Evolutionary conservation across 331 rosid genomes (phyloP).

Genomic region (Phaseolus coccineus): DNA sequence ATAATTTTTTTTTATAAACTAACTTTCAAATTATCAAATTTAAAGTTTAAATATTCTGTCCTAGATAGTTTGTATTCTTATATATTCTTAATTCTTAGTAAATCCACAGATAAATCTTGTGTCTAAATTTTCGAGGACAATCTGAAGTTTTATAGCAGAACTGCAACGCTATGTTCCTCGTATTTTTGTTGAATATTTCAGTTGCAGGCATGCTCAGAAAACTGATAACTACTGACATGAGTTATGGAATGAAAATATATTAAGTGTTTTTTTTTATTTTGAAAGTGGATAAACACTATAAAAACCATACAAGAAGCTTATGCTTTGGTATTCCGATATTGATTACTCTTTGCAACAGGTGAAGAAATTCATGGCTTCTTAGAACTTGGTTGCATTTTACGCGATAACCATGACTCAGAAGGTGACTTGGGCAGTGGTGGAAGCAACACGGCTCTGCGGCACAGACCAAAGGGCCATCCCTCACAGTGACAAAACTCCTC

Average conservation of each 20-base stretch:
- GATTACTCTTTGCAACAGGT: neutral
- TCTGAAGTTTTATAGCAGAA: no score
- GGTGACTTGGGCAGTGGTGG: constrained; percentile 91
- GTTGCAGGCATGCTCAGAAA: neutral
- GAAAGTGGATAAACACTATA: neutral
- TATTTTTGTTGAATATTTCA: neutral
- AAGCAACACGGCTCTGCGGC: constrained; percentile 73
- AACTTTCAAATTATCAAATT: no score
- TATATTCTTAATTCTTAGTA: no score
- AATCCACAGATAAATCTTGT: no score
- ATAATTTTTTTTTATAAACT: no score
- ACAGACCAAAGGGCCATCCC: constrained; percentile 93
- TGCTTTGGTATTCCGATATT: neutral
- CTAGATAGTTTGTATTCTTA: no score
- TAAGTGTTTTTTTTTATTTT: neutral
- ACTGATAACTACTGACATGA: neutral
- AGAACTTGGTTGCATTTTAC: constrained; percentile 48
- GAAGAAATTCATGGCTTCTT: constrained; percentile 41
- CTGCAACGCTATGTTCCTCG: no score
- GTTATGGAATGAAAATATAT: neutral
- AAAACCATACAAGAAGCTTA: neutral
- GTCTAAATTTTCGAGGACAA: no score
- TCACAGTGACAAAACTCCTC: constrained; percentile 71
- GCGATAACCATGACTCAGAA: constrained; percentile 78
- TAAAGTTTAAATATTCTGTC: no score